Conservation (phyloP, 1,284 basidiomycete species). For the Wallemia mellicola region DNA sequence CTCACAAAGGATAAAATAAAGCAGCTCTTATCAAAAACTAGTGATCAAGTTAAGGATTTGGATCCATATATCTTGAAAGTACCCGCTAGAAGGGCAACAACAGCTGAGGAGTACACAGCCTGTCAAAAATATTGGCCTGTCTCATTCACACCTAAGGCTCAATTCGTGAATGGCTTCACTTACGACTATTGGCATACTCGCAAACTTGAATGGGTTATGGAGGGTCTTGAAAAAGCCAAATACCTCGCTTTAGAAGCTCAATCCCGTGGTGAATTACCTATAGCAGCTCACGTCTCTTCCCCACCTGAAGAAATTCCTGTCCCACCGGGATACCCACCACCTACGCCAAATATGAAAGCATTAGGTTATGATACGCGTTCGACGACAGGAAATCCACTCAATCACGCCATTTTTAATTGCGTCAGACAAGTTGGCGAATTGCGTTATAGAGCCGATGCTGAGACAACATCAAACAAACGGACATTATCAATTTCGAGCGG, state of each 20-base stretch:
- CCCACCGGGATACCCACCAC: conserved; percentile 6
- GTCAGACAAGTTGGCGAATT: conserved; percentile 25
- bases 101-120: neutral
- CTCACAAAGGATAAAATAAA: neutral
- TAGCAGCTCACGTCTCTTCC: conserved; percentile 39
- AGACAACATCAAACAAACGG: conserved; percentile 6
- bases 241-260: conserved; percentile 20
- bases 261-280: conserved; percentile 33
- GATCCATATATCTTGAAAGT: neutral
- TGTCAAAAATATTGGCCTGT: neutral
- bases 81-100: neutral
- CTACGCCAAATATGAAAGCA: conserved; percentile 15
- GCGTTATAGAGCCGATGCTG: conserved; percentile 11
- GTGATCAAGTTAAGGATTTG: neutral
- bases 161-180: neutral
- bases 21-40: neutral
- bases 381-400: conserved; percentile 38
- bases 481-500: conserved; percentile 6
- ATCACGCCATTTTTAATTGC: conserved; percentile 49
- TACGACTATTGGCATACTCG: neutral
- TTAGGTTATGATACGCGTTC: conserved; percentile 33
- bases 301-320: conserved; percentile 19
- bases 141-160: neutral
- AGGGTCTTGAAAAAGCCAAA: neutral
- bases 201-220: neutral